These are phyloP conservation scores for Auricularia heimuer DNA, from an alignment of 768 basidiomycete genomes.

Conservation along the genomic window DNA sequence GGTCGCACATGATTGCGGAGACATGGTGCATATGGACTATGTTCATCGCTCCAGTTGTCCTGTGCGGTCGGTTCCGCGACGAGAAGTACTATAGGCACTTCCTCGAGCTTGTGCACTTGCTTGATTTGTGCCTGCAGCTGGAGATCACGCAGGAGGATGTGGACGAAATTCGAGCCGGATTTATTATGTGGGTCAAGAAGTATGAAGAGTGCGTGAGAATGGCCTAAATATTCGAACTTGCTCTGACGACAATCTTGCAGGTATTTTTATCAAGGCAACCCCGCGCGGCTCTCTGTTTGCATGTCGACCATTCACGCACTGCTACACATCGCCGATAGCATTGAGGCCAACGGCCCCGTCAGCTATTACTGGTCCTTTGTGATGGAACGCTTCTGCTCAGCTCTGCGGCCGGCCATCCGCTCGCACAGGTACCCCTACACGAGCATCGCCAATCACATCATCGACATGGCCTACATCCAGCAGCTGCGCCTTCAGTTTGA, in stretches of 20 bases:
- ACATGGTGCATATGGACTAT: slow-evolving; percentile 30
- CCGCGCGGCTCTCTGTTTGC: slow-evolving; percentile 18
- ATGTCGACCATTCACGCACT: slow-evolving; percentile 24
- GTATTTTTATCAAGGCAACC: slow-evolving; percentile 21
- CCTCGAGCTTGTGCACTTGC: slow-evolving; percentile 18
- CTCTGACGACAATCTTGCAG: background rate
- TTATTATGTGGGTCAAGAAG: too few species aligned
- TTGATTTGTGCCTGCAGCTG: too few species aligned
- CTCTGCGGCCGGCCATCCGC: slow-evolving; percentile 13
- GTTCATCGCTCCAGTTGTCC: slow-evolving; percentile 30
- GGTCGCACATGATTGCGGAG: slow-evolving; percentile 26
- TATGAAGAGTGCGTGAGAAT: too few species aligned
- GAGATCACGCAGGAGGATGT: too few species aligned
- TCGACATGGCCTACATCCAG: slow-evolving; percentile 5
- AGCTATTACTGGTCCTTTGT: slow-evolving; percentile 23
- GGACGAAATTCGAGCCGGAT: too few species aligned
- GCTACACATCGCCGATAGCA: slow-evolving; percentile 22
- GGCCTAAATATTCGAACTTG: too few species aligned
- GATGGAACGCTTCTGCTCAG: slow-evolving; percentile 19
- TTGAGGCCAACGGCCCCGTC: slow-evolving; percentile 14
- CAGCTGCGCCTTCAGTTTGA: slow-evolving; percentile 12
- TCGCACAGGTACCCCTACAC: slow-evolving; percentile 14
- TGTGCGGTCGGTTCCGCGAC: slow-evolving; percentile 22
- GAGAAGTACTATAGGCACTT: slow-evolving; percentile 33
- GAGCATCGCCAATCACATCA: slow-evolving; percentile 11